Percentiles rank a stretch among this genome's conserved stretches.
These are phyloP conservation scores for Chrysochromulina parva DNA, from an alignment of 78 protist species.

Conservation along the genomic window DNA sequence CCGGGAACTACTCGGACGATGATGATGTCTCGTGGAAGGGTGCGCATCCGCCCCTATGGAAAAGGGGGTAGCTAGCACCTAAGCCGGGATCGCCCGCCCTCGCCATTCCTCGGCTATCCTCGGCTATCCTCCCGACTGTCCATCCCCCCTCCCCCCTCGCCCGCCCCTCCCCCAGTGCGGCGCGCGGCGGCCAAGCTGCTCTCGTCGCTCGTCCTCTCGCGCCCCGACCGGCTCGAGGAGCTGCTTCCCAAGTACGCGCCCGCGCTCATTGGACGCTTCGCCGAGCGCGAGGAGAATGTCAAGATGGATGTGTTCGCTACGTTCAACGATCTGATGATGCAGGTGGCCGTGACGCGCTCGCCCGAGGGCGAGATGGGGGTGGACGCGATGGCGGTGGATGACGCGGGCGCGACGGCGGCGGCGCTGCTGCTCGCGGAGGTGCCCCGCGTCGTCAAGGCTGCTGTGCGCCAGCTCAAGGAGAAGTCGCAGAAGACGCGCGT, in stretches of 20 bases:
- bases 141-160: too few species aligned
- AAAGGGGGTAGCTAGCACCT: too few species aligned
- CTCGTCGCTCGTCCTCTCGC: constrained; percentile 63
- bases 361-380: too few species aligned
- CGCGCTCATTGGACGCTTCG: constrained; percentile 51
- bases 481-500: constrained; percentile 61
- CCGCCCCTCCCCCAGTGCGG: constrained; percentile 23
- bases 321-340: neutral
- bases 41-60: too few species aligned
- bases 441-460: neutral
- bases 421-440: neutral
- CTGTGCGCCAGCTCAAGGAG: constrained; percentile 40
- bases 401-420: too few species aligned
- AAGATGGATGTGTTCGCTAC: constrained; percentile 40
- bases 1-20: constrained; percentile 80
- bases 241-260: constrained; percentile 66
- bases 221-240: constrained; percentile 66
- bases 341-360: neutral
- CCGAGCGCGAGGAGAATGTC: constrained; percentile 90
- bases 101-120: too few species aligned
- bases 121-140: too few species aligned
- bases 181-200: constrained; percentile 74
- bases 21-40: constrained; percentile 90
- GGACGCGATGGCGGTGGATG: too few species aligned
- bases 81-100: too few species aligned